These are phyloP conservation scores for Gossypium schwendimanii DNA, from an alignment of 441 rosid species.

Conservation along the genomic window DNA sequence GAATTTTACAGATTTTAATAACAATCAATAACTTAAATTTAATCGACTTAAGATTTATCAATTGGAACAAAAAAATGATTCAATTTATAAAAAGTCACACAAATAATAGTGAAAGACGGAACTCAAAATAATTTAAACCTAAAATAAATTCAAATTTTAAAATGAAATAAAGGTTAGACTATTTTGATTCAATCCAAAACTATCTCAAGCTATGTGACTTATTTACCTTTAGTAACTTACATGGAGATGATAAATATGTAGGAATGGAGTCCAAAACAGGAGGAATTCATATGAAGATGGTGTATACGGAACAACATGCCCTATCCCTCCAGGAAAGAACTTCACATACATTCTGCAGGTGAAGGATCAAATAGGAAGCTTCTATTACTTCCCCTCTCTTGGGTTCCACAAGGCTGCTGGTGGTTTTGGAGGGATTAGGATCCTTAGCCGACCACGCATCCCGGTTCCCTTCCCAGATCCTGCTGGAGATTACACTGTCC, in stretches of 20 bases:
- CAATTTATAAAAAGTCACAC: too few species aligned
- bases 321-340: slow-evolving; percentile 80
- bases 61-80: too few species aligned
- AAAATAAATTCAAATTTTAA: too few species aligned
- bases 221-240: background rate
- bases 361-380: slow-evolving; percentile 93
- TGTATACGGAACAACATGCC: slow-evolving; percentile 78
- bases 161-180: too few species aligned
- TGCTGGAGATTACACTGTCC: slow-evolving; percentile 68
- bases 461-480: slow-evolving; percentile 87
- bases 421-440: slow-evolving; percentile 78
- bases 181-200: too few species aligned
- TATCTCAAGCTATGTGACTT: background rate
- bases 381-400: slow-evolving; percentile 82
- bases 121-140: too few species aligned
- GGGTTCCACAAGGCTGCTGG: slow-evolving; percentile 93
- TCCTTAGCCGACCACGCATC: slow-evolving; percentile 71
- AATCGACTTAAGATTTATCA: too few species aligned
- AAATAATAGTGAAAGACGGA: too few species aligned
- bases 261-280: slow-evolving; percentile 82
- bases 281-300: slow-evolving; percentile 81
- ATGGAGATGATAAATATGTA: slow-evolving; percentile 7
- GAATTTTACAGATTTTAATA: too few species aligned
- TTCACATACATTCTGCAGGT: slow-evolving; percentile 80
- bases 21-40: too few species aligned